A percentile compares a stretch with the other conserved stretches of the same genome.
These are phyloP conservation scores for Plasmodium gallinaceum DNA, from an alignment of 169 alveolate genomes.

Conservation along the genomic window DNA sequence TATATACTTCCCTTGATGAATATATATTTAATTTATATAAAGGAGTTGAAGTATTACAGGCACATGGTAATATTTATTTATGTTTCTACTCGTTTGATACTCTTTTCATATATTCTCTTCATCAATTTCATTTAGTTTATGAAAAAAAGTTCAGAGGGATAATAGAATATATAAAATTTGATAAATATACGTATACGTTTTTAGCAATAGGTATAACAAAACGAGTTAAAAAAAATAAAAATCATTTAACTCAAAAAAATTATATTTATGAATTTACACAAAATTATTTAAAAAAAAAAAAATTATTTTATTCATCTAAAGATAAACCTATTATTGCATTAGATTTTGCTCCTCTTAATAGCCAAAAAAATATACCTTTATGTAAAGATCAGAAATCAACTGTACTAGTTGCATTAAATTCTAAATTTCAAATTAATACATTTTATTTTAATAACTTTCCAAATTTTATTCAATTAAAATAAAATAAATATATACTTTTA, in stretches of 20 bases:
- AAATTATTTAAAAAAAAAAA: constrained; percentile 35
- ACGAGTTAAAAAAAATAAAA: constrained; percentile 4
- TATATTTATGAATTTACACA: constrained; percentile 43
- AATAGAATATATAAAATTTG: constrained; percentile 55
- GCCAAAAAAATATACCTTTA: constrained; percentile 1
- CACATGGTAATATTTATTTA: background rate
- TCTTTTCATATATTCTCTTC: constrained; percentile 29
- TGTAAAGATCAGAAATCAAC: constrained; percentile 19
- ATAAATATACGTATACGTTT: constrained; percentile 2
- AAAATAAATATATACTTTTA: background rate
- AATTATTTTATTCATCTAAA: constrained; percentile 31
- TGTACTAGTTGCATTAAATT: constrained; percentile 34
- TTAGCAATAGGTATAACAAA: constrained; percentile 60
- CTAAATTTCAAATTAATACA: constrained; percentile 49
- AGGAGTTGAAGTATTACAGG: constrained; percentile 38
- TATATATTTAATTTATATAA: constrained; percentile 39
- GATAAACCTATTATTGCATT: constrained; percentile 41
- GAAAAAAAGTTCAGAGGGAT: constrained; percentile 51
- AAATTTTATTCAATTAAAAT: constrained; percentile 17
- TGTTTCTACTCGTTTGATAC: constrained; percentile 50
- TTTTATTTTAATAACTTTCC: constrained; percentile 55
- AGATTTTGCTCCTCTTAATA: constrained; percentile 62
- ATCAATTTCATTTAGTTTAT: constrained; percentile 39
- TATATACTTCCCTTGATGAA: constrained; percentile 35
- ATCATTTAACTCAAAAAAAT: constrained; percentile 25